Evolutionary conservation across 495 filamentous ascomycete species (phyloP).

Genomic region (Neurospora intermedia): DNA sequence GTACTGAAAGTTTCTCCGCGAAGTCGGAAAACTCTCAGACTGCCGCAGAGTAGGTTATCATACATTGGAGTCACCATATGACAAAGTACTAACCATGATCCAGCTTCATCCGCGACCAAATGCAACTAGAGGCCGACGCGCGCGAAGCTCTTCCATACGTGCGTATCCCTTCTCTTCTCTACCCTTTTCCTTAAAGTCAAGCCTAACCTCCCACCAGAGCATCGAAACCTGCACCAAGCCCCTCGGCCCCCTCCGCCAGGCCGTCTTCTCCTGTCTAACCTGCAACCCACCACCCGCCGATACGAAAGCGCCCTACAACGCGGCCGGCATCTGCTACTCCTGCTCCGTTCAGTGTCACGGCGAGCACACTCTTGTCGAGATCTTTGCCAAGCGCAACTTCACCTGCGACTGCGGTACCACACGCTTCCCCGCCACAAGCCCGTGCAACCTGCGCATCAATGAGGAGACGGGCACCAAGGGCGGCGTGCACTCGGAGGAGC

Average conservation of each 20-base stretch:
- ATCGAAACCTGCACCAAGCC: constrained; percentile 87
- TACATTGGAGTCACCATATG: rapidly evolving
- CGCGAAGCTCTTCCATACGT: constrained; percentile 91
- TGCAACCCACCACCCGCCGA: constrained; percentile 71
- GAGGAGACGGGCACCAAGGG: constrained; percentile 63
- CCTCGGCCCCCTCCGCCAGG: constrained; percentile 77
- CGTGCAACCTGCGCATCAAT: constrained; percentile 71
- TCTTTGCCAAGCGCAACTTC: constrained; percentile 91
- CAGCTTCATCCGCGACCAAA: constrained; percentile 81
- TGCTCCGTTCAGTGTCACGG: constrained; percentile 96
- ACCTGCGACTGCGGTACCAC: constrained; percentile 95
- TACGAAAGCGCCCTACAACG: constrained; percentile 49
- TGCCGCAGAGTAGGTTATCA: constrained; percentile 59
- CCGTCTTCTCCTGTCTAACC: constrained; percentile 80
- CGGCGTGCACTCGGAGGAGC: constrained; percentile 59
- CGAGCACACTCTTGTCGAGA: constrained; percentile 88
- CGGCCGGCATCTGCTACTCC: constrained; percentile 87
- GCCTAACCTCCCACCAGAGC: constrained; percentile 40
- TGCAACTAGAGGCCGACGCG: constrained; percentile 85
- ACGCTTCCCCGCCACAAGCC: constrained; percentile 54
- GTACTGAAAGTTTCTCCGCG: constrained; percentile 52
- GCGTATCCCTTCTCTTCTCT: constrained; percentile 5
- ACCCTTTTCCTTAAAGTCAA: not conserved
- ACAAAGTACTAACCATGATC: not conserved
- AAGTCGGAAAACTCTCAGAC: constrained; percentile 67